Conservation (phyloP, 805 yeast genomes). For the Teunomyces stri region DNA sequence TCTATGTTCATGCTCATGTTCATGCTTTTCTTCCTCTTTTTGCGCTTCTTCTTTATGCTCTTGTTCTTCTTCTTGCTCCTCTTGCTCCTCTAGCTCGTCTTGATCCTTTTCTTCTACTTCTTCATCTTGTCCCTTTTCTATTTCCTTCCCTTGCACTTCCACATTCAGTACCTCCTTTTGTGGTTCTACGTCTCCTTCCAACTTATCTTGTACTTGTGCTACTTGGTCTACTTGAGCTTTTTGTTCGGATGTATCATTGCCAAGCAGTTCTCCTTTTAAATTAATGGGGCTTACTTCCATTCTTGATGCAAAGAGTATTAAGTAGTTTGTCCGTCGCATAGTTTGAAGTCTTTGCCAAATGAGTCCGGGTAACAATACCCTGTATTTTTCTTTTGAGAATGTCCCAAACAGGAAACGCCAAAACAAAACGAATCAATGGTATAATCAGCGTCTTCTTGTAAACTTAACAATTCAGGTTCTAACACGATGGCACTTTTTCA, state of each 20-base stretch:
- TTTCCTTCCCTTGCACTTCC: no score
- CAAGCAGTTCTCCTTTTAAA: neutral
- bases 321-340: neutral
- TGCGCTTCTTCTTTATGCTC: neutral
- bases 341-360: neutral
- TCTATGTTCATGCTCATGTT: conserved; percentile 10
- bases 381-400: neutral
- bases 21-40: conserved; percentile 13
- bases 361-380: neutral
- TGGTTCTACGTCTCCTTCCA: neutral
- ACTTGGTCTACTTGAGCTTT: neutral
- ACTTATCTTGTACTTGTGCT: neutral
- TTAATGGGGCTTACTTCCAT: conserved; percentile 6
- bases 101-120: neutral
- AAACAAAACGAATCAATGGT: neutral
- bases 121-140: neutral
- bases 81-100: neutral
- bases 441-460: neutral
- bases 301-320: neutral
- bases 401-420: conserved; percentile 5
- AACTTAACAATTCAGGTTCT: neutral
- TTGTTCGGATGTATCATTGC: neutral
- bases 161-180: neutral
- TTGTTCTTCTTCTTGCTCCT: neutral
- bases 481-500: conserved; percentile 38